Evolutionary conservation across 2,329 filamentous ascomycete genomes (phyloP).

Genomic region (Paraphoma sp.): DNA sequence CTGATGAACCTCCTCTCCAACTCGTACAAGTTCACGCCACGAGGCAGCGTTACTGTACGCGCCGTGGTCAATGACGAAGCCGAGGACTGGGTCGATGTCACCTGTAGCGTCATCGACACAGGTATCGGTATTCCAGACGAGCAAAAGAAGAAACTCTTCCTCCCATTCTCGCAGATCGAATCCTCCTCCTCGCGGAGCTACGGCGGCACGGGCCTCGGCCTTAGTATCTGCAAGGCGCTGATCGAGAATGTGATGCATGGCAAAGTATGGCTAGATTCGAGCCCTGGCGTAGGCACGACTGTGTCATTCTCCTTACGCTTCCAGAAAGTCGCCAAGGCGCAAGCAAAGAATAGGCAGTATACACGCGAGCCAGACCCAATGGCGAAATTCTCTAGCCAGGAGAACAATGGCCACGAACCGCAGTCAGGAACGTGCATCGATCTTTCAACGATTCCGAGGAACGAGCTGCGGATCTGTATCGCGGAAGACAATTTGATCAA

Average conservation of each 20-base stretch:
- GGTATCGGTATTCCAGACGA: slow-evolving; percentile 89
- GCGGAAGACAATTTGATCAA: slow-evolving; percentile 97
- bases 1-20: slow-evolving; percentile 86
- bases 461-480: slow-evolving; percentile 86
- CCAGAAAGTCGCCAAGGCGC: slow-evolving; percentile 74
- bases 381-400: slow-evolving; percentile 61
- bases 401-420: slow-evolving; percentile 50
- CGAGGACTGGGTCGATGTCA: slow-evolving; percentile 73
- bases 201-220: slow-evolving; percentile 85
- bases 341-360: slow-evolving; percentile 54
- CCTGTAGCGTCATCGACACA: slow-evolving; percentile 86
- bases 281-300: slow-evolving; percentile 72
- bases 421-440: slow-evolving; percentile 47
- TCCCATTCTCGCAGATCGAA: slow-evolving; percentile 92
- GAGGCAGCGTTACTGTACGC: slow-evolving; percentile 83
- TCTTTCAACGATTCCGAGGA: slow-evolving; percentile 74
- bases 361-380: slow-evolving; percentile 59
- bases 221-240: slow-evolving; percentile 93
- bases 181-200: slow-evolving; percentile 89
- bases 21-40: slow-evolving; percentile 91
- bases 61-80: slow-evolving; percentile 76
- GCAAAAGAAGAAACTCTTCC: slow-evolving; percentile 84
- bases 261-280: slow-evolving; percentile 80
- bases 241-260: slow-evolving; percentile 93
- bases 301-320: slow-evolving; percentile 86